Base-by-base conservation (phyloP, 805 yeast species). In the Hanseniaspora taiwanica region DNA sequence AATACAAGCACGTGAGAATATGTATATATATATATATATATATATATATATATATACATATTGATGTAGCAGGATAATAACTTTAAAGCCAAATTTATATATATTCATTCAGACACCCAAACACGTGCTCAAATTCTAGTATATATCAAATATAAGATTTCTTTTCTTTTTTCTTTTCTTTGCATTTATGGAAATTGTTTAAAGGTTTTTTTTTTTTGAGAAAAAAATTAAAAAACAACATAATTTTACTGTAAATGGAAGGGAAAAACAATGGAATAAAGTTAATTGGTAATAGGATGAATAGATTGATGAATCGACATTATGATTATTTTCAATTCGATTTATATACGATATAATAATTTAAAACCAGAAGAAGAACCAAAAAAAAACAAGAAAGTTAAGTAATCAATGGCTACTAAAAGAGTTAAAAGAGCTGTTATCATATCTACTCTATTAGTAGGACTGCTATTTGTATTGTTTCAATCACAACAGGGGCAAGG, bases 341-440 rank as follows among this genome's bases (percentile, higher is more conserved):
- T 12, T 23, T 23, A 12, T 23, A 23, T 23, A 23, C 27, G 12
- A 7, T 23, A 10, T 7, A 23, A n/a, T 27, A n/a, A n/a, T 8
- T 27, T 6, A n/a, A 27, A 9, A 27, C 7, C 32, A 27, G 6
- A 27, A 14, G 13, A 27, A 25, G 32, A 36, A 25, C 18, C 23
- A 17, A 9, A 6, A 23, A 16, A 7, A 25, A 13, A 25, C 25
- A 17, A 14, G 13, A 18, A 25, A 18, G 12, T 2, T 10, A 4
- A 21, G 14, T 18, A 21, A 24, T 31, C 18, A 21, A 35, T 27
- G 18, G 16, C 27, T 7, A 36, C 29, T 6, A 40, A 23, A 31
- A 36, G 25, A 24, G 21, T 40, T 14, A 25, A 21, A 27, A 33
- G 43, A 40, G 40, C 44, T 37, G 46, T 32, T 36, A 46, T 37